Evolutionary conservation across 2,329 filamentous ascomycete species (phyloP), one percentile per base, ranked within the genome.

Genomic region (Ceratocystis lukuohia): DNA sequence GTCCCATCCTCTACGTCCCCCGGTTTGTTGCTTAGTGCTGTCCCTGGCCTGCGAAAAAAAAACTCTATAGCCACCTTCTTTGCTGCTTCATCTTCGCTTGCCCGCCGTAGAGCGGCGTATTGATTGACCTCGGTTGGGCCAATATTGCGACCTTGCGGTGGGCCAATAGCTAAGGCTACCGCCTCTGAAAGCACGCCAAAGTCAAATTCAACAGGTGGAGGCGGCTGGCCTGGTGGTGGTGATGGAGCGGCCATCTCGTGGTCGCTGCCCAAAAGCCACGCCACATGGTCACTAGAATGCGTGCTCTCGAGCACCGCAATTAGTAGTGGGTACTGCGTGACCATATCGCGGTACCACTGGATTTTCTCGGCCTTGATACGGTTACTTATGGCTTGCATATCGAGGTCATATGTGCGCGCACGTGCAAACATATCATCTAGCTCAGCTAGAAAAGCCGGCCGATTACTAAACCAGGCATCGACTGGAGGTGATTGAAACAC

Each of bases 291-390:
- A 53, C 74, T 71, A 46, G 74, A 20, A 30, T 68, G 59, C 20
- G 61, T 53, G 22, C 48, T 70, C 48, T 74, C 72, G 17, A 74
- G 73, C 7, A 73, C 71, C 30, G 73, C 72, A 22, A 77, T 72
- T 67, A 77, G 76, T 64, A 74, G 74, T 5, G 76, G 75, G 61
- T 76, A 74, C 66, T 70, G 73, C n/a, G 75, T 72, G 59, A 78
- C 69, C 2, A 77, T 75, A 72, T 75, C 79, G 65, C 79, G 77
- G 67, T 82, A 81, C 81, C 82, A 84, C 10, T 77, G 76, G 68
- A 77, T 76, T 70, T 81, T 82, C 71, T 83, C 81, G 33, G 77
- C 77, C 8, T 75, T 74, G 70, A 84, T 78, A 68, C 78, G 77
- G 25, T 76, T 75, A 69, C 84, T 81, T 50, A 84, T 77, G 20